phyloP scores from a whole-genome alignment of 2,329 filamentous ascomycete species.

The Phaeosphaeria sp. region DNA sequence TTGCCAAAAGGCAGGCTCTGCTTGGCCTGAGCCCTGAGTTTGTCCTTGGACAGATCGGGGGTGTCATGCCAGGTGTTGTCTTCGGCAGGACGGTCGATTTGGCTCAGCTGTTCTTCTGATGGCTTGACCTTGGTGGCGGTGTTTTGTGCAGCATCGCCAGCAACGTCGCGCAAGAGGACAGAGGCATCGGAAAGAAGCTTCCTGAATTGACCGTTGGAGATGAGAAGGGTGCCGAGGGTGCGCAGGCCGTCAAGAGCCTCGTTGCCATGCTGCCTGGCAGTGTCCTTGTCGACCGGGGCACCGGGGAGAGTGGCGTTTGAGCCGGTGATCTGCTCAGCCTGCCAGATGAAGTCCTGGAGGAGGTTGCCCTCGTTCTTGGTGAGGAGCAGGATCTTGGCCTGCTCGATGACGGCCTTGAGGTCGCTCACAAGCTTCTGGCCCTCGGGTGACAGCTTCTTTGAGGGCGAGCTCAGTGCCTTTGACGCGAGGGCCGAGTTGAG shows the following conservation, averaged over 20 bases:
- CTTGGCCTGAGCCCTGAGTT: conserved; percentile 72
- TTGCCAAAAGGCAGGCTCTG: conserved; percentile 60
- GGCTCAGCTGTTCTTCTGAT: conserved; percentile 74
- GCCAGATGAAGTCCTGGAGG: conserved; percentile 96
- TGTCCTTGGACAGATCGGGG: conserved; percentile 75
- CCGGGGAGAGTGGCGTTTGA: conserved; percentile 68
- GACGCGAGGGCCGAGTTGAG: conserved; percentile 86
- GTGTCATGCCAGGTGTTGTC: conserved; percentile 95
- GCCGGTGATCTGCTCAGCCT: conserved; percentile 77
- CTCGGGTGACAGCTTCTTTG: conserved; percentile 79
- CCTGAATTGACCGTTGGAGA: conserved; percentile 95
- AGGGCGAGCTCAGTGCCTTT: conserved; percentile 72
- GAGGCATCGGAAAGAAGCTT: conserved; percentile 84
- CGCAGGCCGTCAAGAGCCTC: conserved; percentile 84
- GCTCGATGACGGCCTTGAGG: conserved; percentile 77
- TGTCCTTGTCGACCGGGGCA: conserved; percentile 75
- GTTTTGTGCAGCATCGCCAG: conserved; percentile 84
- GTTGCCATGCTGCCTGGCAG: conserved; percentile 81
- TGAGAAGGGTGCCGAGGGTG: conserved; percentile 84
- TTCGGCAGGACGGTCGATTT: conserved; percentile 83
- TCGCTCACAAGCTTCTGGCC: conserved; percentile 81
- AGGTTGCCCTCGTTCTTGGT: conserved; percentile 96
- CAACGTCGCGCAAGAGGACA: conserved; percentile 85
- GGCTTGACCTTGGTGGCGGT: conserved; percentile 79
- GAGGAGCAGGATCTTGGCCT: conserved; percentile 83